These are phyloP conservation scores for Apiotrichum sp. DNA, from an alignment of 1,284 basidiomycete genomes.

Conservation along the genomic window DNA sequence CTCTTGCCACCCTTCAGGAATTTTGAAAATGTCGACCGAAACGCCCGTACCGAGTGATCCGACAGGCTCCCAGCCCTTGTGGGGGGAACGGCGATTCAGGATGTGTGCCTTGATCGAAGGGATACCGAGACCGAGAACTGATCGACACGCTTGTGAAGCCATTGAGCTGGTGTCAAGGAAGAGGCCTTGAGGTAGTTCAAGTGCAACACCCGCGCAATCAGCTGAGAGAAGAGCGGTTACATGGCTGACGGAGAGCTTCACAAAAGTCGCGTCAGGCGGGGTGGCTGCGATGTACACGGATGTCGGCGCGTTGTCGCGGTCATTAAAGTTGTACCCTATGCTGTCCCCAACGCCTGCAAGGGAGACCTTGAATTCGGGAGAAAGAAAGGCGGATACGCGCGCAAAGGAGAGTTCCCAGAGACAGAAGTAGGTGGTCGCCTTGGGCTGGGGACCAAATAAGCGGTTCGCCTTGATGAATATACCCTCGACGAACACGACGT, in stretches of 20 bases:
- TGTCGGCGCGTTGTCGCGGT: constrained; percentile 75
- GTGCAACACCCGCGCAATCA: constrained; percentile 54
- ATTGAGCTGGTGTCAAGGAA: constrained; percentile 65
- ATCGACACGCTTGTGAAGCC: constrained; percentile 54
- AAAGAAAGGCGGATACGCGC: constrained; percentile 55
- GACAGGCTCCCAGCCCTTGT: constrained; percentile 61
- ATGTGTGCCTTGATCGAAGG: constrained; percentile 21
- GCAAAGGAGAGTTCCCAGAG: constrained; percentile 78
- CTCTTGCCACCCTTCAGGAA: constrained; percentile 57
- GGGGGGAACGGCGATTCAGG: constrained; percentile 8
- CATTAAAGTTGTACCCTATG: constrained; percentile 65
- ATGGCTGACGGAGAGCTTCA: constrained; percentile 57
- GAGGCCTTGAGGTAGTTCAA: constrained; percentile 59
- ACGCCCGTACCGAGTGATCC: constrained; percentile 55
- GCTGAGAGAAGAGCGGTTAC: constrained; percentile 57
- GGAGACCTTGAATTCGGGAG: constrained; percentile 55
- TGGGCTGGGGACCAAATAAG: constrained; percentile 77
- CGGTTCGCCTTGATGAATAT: constrained; percentile 74
- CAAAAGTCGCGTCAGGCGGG: constrained; percentile 73
- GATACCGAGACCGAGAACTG: constrained; percentile 24
- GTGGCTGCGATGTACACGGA: constrained; percentile 57
- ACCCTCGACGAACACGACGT: constrained; percentile 59
- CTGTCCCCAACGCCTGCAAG: constrained; percentile 56
- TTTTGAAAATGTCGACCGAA: constrained; percentile 62
- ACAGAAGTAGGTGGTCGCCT: constrained; percentile 77